Conservation (phyloP, 2,329 filamentous ascomycete species). For the Calonectria leucothoes region DNA sequence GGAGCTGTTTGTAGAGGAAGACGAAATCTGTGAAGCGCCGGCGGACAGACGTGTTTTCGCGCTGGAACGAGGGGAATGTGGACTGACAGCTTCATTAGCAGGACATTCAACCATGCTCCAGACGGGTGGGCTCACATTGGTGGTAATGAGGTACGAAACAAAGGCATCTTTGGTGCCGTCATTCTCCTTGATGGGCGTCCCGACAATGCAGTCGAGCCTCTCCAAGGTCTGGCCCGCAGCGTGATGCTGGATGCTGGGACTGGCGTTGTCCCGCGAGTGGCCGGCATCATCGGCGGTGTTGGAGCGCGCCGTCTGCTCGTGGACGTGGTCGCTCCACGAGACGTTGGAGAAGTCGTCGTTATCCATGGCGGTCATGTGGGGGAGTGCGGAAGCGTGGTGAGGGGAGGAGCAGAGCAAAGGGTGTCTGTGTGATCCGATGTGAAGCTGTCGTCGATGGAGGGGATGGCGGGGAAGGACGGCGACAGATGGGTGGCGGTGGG, state of each 20-base stretch:
- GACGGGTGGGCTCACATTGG: conserved; percentile 70
- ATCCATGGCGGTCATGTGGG: conserved; percentile 57
- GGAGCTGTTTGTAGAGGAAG: conserved; percentile 92
- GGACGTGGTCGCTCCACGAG: conserved; percentile 76
- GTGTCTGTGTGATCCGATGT: not conserved
- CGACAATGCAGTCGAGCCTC: conserved; percentile 84
- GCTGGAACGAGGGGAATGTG: conserved; percentile 93
- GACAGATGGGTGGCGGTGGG: not conserved
- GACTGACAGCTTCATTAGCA: conserved; percentile 66
- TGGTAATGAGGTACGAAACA: conserved; percentile 94
- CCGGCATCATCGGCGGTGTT: conserved; percentile 41
- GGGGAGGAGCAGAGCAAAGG: not conserved
- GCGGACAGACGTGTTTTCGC: conserved; percentile 80
- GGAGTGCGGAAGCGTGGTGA: not conserved
- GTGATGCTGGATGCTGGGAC: conserved; percentile 65
- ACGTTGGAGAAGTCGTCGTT: conserved; percentile 84
- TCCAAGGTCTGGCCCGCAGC: conserved; percentile 76
- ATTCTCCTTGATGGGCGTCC: conserved; percentile 90
- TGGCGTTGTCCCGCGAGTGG: conserved; percentile 56
- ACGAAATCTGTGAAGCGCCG: conserved; percentile 98
- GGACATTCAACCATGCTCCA: not conserved
- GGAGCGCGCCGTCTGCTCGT: conserved; percentile 49
- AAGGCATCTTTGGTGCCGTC: conserved; percentile 97
- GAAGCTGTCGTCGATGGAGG: not conserved
- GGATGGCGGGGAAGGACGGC: not conserved